Evolutionary conservation across 1,284 basidiomycete species (phyloP), one percentile per base, ranked within the genome.

Genomic region (Macrocystidia cucumis): DNA sequence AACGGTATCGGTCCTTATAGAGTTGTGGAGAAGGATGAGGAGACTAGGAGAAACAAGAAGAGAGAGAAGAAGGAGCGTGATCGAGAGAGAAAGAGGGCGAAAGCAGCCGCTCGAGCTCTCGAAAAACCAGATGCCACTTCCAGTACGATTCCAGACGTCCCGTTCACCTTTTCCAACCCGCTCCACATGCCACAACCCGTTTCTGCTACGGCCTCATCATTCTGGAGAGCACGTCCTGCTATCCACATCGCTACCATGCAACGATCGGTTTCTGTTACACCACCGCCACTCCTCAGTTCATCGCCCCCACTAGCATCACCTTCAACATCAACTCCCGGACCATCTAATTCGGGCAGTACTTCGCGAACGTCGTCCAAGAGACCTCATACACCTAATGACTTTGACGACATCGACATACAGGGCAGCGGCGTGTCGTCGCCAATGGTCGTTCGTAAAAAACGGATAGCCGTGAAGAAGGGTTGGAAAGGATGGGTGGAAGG

Each of bases 401-500:
- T 59, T 32, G 64, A 71, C 31, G 57, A 65, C 30, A 27, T 67
- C 8, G 38, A 49, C 14, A 22, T 37, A 34, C 52, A 60, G 35
- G 45, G 44, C 19, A 43, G 46, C 44, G 49, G 45, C 39, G 45
- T 57, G 32, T 47, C 51, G 24, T 49, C 52, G 18, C 42, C 59
- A 5, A 43, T 42, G 26, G 55, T 51, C 25, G 46, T 54, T 13
- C 73, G 77, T 40, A 87, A 67, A 64, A 83, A 79, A 65, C 74
- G 85, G 17, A 63, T 72, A 13, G 78, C 77, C 1, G 78, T 75
- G 22, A 76, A 69, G 52, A 84, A 83, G 52, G 86, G 83, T 25
- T 91, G 88, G 76, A 89, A 85, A 60, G 83, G 83, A 34, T 88
- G 84, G 84, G 79, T 86, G 12, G 84, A 85, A 60, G 81, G 80